phyloP scores from a whole-genome alignment of 495 filamentous ascomycete genomes.

The Wilcoxina mikolae region DNA sequence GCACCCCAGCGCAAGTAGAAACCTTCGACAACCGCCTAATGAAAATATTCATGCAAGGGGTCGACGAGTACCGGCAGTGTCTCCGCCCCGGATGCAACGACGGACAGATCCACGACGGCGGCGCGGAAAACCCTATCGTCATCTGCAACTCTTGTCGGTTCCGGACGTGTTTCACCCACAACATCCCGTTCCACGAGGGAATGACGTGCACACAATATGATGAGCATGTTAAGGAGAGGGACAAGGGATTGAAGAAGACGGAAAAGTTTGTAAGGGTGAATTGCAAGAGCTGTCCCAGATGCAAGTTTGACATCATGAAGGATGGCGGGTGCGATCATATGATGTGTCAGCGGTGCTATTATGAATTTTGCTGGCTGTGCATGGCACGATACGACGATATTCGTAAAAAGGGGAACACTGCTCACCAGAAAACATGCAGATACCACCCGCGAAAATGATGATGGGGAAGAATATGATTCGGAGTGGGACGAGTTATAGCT shows the following conservation, averaged over 20 bases:
- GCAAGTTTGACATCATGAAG: background rate
- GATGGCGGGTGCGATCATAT: background rate
- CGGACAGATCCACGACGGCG: background rate
- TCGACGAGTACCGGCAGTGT: background rate
- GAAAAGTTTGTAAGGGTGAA: background rate
- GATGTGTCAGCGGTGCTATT: background rate
- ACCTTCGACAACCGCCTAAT: background rate
- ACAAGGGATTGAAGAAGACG: background rate
- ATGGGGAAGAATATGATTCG: too few species aligned
- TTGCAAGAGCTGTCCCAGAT: background rate
- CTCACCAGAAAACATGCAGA: too few species aligned
- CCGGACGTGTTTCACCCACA: slow-evolving; percentile 33
- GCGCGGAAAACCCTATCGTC: slow-evolving; percentile 7
- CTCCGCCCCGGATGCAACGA: background rate
- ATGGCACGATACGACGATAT: background rate
- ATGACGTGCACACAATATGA: slow-evolving; percentile 36
- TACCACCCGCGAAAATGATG: too few species aligned
- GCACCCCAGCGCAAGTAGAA: background rate
- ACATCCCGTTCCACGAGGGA: slow-evolving; percentile 33
- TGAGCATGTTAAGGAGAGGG: background rate
- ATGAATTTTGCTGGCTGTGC: background rate
- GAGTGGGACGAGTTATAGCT: too few species aligned
- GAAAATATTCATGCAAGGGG: background rate
- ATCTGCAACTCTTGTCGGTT: slow-evolving; percentile 29
- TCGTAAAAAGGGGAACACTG: too few species aligned